A percentile compares a stretch with the other conserved stretches of the same genome.
Conservation (phyloP, 2,329 filamentous ascomycete genomes). For the Aspergillus calidoustus region DNA sequence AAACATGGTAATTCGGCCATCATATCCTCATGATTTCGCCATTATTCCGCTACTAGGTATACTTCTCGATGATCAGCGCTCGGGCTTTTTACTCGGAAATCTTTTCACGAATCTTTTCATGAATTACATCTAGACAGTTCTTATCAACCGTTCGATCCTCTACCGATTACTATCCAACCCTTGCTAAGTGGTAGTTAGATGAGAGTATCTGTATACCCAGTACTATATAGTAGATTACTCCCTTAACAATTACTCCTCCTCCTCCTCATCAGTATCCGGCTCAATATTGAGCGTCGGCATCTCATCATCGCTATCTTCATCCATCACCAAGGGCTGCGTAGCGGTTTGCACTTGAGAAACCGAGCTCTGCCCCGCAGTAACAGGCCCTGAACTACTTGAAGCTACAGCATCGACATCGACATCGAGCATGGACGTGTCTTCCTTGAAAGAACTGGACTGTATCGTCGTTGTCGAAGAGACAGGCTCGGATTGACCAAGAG, state of each 20-base stretch:
- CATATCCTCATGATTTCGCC: too few relatives aligned
- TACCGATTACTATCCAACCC: background rate
- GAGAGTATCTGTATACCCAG: conserved; percentile 21
- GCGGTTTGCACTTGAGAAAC: conserved; percentile 11
- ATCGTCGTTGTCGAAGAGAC: conserved; percentile 18
- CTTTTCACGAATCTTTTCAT: too few relatives aligned
- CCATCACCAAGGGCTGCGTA: conserved; percentile 25
- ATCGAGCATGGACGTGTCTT: background rate
- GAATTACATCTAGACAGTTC: background rate
- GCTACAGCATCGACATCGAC: conserved; percentile 7
- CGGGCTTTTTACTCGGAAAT: background rate
- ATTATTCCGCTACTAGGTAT: too few relatives aligned
- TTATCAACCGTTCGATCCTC: background rate
- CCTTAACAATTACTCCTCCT: conserved; percentile 37
- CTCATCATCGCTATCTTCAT: conserved; percentile 53
- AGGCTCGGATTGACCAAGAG: conserved; percentile 19
- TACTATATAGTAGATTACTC: conserved; percentile 26
- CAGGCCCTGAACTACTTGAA: conserved; percentile 1
- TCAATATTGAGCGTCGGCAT: conserved; percentile 55
- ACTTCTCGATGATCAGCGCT: background rate
- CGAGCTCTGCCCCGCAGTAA: conserved; percentile 8
- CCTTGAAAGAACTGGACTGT: conserved; percentile 3
- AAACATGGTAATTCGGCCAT: too few relatives aligned
- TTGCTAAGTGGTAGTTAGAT: background rate
- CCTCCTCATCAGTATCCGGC: conserved; percentile 52